Conservation (phyloP, 345 rosid genomes). For the Litchi chinensis region DNA sequence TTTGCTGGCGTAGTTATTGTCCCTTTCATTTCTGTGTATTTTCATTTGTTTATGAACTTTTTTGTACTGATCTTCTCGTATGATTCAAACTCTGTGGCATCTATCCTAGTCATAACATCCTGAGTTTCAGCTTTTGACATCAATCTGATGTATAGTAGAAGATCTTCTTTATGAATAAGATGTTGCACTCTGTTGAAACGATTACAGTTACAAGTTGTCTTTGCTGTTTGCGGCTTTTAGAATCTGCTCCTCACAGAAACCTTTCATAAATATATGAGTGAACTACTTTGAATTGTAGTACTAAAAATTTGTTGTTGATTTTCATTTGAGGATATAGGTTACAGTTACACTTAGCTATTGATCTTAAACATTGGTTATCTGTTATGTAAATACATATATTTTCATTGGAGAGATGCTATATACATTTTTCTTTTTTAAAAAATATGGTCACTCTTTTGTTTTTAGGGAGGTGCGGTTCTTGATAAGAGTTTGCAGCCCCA, state of each 20-base stretch:
- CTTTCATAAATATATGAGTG: not conserved
- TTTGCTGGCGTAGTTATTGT: not conserved
- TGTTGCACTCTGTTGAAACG: not conserved
- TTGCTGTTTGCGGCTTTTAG: not conserved
- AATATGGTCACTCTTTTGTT: not conserved
- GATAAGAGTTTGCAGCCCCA: slow-evolving; percentile 84
- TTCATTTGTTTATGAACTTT: not conserved
- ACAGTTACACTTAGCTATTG: not conserved
- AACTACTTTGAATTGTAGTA: not conserved
- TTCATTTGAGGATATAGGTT: not conserved
- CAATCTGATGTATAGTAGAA: not conserved
- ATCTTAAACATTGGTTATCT: not conserved
- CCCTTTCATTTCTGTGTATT: not conserved
- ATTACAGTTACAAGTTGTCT: not conserved
- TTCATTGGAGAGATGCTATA: not conserved
- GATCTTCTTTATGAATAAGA: not conserved
- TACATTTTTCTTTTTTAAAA: not conserved
- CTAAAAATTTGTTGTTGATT: not conserved
- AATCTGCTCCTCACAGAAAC: not conserved
- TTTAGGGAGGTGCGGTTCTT: slow-evolving; percentile 75
- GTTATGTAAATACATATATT: not conserved
- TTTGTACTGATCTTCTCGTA: not conserved
- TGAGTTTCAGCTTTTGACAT: not conserved
- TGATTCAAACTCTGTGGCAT: not conserved
- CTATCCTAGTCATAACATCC: not conserved